A percentile compares a stretch with the other conserved stretches of the same genome.
Conservation (phyloP, 2,329 filamentous ascomycete species). For the Neonectria ditissima region DNA sequence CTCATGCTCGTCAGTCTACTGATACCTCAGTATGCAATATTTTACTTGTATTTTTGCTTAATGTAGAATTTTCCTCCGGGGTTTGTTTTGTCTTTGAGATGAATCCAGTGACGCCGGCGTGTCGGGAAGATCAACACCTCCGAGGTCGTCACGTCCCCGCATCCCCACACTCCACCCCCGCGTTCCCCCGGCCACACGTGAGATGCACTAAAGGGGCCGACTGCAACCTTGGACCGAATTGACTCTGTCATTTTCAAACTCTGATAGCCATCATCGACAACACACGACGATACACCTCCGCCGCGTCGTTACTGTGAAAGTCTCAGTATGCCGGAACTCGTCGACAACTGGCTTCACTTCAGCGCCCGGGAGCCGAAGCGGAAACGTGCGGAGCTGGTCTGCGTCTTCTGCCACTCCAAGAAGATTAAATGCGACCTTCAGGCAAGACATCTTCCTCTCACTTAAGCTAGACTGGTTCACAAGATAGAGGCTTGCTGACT, state of each 20-base stretch:
- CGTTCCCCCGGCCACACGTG: background rate
- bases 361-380: conserved; percentile 47
- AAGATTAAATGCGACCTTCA: conserved; percentile 53
- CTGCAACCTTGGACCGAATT: background rate
- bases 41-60: no score
- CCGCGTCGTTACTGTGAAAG: background rate
- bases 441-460: conserved; percentile 14
- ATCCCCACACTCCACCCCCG: background rate
- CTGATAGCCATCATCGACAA: background rate
- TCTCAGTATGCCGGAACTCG: conserved; percentile 36
- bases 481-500: background rate
- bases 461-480: background rate
- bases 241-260: background rate
- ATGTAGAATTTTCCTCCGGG: no score
- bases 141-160: no score
- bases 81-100: no score
- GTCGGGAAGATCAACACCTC: no score
- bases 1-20: no score
- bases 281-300: background rate
- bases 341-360: conserved; percentile 51
- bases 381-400: conserved; percentile 45
- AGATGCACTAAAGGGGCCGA: background rate
- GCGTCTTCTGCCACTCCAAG: conserved; percentile 50
- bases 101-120: no score
- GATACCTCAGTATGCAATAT: no score